These are phyloP conservation scores for Colletotrichum truncatum DNA, from an alignment of 2,329 filamentous ascomycete species.

Conservation along the genomic window DNA sequence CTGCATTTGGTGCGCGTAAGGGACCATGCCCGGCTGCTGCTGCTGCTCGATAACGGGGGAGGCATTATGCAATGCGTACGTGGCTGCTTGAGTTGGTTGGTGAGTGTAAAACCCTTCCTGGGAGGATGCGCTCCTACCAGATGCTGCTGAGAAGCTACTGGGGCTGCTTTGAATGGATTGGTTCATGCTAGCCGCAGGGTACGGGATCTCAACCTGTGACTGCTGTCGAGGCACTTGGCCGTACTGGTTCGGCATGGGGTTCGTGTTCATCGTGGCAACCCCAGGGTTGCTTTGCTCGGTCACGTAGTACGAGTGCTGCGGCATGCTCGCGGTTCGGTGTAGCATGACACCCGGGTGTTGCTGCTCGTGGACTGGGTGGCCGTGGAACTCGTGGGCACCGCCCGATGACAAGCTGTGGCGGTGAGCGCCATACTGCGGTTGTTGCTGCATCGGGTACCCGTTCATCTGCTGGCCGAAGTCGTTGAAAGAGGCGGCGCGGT, in stretches of 20 bases:
- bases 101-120: constrained; percentile 68
- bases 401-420: constrained; percentile 57
- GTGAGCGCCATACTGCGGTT: constrained; percentile 47
- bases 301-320: constrained; percentile 61
- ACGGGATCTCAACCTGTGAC: constrained; percentile 58
- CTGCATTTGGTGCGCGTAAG: constrained; percentile 49
- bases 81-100: constrained; percentile 56
- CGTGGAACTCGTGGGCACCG: constrained; percentile 54
- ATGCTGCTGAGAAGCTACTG: constrained; percentile 64
- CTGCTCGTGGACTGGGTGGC: constrained; percentile 49
- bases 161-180: constrained; percentile 68
- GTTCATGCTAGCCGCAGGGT: constrained; percentile 55
- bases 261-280: constrained; percentile 69
- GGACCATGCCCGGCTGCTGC: constrained; percentile 50
- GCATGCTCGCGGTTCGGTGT: constrained; percentile 58
- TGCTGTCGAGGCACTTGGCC: constrained; percentile 56
- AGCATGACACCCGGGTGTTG: constrained; percentile 56
- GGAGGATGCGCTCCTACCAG: constrained; percentile 61
- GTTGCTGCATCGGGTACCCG: constrained; percentile 53
- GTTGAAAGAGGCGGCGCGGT: constrained; percentile 63
- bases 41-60: constrained; percentile 57
- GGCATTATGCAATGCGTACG: constrained; percentile 57
- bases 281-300: constrained; percentile 70
- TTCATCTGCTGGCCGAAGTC: constrained; percentile 63
- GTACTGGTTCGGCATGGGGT: constrained; percentile 58